phyloP scores from a whole-genome alignment of 2,329 filamentous ascomycete species.

The Aspergillus glaucus region DNA sequence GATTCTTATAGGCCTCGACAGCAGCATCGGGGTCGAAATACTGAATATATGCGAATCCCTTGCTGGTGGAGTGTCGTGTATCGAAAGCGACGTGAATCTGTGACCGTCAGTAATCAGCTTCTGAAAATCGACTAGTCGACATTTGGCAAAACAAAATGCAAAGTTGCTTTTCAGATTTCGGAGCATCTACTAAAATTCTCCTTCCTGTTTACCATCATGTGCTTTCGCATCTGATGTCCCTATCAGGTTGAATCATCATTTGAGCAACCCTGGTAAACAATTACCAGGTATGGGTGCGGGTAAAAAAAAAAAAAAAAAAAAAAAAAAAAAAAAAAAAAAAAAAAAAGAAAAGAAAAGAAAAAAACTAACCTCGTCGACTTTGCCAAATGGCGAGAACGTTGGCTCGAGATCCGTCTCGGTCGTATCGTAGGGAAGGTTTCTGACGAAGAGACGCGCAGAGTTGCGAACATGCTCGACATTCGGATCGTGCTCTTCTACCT shows the following conservation, averaged over 20 bases:
- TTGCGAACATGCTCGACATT: constrained; percentile 59
- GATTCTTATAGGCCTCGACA: constrained; percentile 67
- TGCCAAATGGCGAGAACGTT: constrained; percentile 65
- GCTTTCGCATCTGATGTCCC: constrained; percentile 97
- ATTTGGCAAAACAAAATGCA: background rate
- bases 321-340: constrained; percentile 14
- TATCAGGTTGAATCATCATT: constrained; percentile 98
- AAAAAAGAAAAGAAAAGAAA: constrained; percentile 9
- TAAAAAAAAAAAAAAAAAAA: constrained; percentile 3
- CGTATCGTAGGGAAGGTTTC: constrained; percentile 78
- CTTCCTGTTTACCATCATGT: constrained; percentile 82
- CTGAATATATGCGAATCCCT: constrained; percentile 85
- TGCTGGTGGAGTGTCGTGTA: constrained; percentile 62
- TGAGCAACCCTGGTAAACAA: constrained; percentile 30
- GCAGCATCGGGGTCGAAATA: constrained; percentile 68
- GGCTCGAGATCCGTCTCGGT: constrained; percentile 69
- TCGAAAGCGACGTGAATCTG: constrained; percentile 84
- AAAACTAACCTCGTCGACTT: constrained; percentile 75
- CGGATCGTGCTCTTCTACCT: constrained; percentile 27
- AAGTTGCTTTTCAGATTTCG: constrained; percentile 63
- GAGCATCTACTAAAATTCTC: constrained; percentile 99
- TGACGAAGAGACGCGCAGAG: constrained; percentile 75
- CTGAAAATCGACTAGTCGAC: background rate
- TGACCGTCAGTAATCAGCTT: constrained; percentile 36
- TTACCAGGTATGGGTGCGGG: background rate